Conservation (phyloP, 2,329 filamentous ascomycete genomes). For the Tolypocladium amazonense region DNA sequence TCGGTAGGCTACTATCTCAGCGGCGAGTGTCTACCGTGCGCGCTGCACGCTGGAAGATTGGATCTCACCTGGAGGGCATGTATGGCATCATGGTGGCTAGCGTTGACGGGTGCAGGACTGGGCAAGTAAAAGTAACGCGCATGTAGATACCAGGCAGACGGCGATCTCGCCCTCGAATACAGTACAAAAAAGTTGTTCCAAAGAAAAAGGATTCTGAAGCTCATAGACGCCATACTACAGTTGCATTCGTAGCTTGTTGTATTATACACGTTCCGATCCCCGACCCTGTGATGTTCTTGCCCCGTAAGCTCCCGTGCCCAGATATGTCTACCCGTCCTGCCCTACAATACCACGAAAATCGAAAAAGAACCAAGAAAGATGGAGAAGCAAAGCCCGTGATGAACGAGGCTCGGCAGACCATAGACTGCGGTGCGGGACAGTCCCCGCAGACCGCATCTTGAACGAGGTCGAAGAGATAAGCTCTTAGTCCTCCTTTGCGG, state of each 20-base stretch:
- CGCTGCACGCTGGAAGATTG: neutral
- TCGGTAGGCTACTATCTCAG: neutral
- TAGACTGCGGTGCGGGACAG: neutral
- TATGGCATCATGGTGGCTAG: neutral
- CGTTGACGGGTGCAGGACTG: neutral
- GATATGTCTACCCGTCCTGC: neutral
- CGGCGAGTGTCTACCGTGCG: neutral
- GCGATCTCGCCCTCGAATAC: neutral
- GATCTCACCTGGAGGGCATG: neutral
- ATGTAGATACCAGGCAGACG: slow-evolving; percentile 3
- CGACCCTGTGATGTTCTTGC: neutral
- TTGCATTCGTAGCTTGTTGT: neutral
- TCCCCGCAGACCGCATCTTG: neutral
- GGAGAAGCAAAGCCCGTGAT: neutral
- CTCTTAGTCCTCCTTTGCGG: slow-evolving; percentile 19
- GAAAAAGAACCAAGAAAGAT: neutral
- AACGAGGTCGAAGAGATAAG: neutral
- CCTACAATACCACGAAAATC: neutral
- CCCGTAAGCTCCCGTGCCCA: neutral
- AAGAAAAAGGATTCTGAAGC: neutral
- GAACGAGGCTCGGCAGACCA: neutral
- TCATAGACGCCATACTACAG: neutral
- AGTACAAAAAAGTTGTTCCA: neutral
- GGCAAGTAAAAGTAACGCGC: neutral
- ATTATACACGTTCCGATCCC: neutral